Evolutionary conservation across 768 basidiomycete species (phyloP).

Genomic region (Suillus brevipes): DNA sequence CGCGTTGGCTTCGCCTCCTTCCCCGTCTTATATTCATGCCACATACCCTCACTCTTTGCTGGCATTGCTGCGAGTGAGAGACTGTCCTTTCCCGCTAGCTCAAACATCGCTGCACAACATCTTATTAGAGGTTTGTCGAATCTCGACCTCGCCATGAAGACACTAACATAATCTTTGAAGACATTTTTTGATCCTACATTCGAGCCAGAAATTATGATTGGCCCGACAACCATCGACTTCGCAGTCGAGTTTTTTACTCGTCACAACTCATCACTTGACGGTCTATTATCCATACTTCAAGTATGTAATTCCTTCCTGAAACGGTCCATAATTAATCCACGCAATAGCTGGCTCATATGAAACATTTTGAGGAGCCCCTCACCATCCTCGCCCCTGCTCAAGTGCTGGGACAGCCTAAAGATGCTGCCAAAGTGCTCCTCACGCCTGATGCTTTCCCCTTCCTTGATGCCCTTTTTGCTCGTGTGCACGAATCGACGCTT

Average conservation of each 20-base stretch:
- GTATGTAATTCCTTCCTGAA: slow-evolving; percentile 34
- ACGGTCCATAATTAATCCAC: not conserved
- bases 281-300: slow-evolving; percentile 59
- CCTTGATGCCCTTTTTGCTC: slow-evolving; percentile 39
- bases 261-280: slow-evolving; percentile 58
- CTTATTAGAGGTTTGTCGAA: slow-evolving; percentile 48
- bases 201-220: slow-evolving; percentile 60
- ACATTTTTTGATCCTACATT: slow-evolving; percentile 66
- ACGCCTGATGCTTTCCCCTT: slow-evolving; percentile 30
- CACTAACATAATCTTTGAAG: slow-evolving; percentile 30
- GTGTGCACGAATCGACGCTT: slow-evolving; percentile 29
- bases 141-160: not conserved
- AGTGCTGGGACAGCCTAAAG: not conserved
- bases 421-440: slow-evolving; percentile 14
- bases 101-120: slow-evolving; percentile 51
- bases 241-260: slow-evolving; percentile 58
- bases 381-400: slow-evolving; percentile 31
- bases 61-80: slow-evolving; percentile 54
- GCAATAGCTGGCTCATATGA: slow-evolving; percentile 59
- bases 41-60: slow-evolving; percentile 62
- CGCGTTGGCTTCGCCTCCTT: slow-evolving; percentile 55
- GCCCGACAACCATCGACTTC: slow-evolving; percentile 55
- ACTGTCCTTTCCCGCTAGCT: slow-evolving; percentile 52
- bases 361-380: slow-evolving; percentile 69
- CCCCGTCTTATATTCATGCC: slow-evolving; percentile 56